Percentiles rank a stretch among this genome's conserved stretches.
Conservation (phyloP, 495 filamentous ascomycete genomes). For the Podospora bellae-mahoneyi region DNA sequence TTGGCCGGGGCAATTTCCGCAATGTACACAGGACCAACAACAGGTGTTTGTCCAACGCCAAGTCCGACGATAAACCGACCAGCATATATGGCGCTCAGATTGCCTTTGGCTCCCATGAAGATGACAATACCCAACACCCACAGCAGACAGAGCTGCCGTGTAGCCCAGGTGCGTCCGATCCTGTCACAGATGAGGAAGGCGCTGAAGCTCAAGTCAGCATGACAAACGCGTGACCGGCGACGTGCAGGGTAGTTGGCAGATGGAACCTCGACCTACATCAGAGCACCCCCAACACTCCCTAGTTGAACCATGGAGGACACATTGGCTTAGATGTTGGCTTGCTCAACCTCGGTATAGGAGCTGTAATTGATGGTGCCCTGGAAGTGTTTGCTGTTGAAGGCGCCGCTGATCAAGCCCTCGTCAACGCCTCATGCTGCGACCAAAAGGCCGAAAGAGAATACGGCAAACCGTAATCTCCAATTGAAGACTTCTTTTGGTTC, state of each 20-base stretch:
- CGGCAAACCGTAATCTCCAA: slow-evolving; percentile 63
- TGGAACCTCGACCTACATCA: slow-evolving; percentile 47
- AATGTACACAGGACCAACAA: slow-evolving; percentile 60
- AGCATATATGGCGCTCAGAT: slow-evolving; percentile 52
- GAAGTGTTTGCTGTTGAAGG: slow-evolving; percentile 63
- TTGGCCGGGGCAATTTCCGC: slow-evolving; percentile 60
- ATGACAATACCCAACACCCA: slow-evolving; percentile 68
- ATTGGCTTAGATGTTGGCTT: slow-evolving; percentile 63
- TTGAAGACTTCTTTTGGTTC: slow-evolving; percentile 61
- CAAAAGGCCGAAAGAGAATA: slow-evolving; percentile 64
- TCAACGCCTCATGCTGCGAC: slow-evolving; percentile 71
- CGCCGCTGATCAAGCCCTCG: slow-evolving; percentile 66
- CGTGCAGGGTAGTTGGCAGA: neutral
- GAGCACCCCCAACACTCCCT: slow-evolving; percentile 61
- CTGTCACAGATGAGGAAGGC: slow-evolving; percentile 66
- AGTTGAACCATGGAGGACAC: slow-evolving; percentile 72
- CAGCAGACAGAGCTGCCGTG: slow-evolving; percentile 59
- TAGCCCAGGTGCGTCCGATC: slow-evolving; percentile 67
- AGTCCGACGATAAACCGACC: slow-evolving; percentile 67
- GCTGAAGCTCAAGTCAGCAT: slow-evolving; percentile 18
- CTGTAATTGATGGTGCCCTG: slow-evolving; percentile 56
- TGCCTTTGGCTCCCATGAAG: slow-evolving; percentile 53
- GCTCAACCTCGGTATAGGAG: slow-evolving; percentile 49
- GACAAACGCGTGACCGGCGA: neutral
- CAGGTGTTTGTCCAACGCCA: slow-evolving; percentile 64